Evolutionary conservation across 2,329 filamentous ascomycete genomes (phyloP).

Genomic region (Cladosporium oxysporum): DNA sequence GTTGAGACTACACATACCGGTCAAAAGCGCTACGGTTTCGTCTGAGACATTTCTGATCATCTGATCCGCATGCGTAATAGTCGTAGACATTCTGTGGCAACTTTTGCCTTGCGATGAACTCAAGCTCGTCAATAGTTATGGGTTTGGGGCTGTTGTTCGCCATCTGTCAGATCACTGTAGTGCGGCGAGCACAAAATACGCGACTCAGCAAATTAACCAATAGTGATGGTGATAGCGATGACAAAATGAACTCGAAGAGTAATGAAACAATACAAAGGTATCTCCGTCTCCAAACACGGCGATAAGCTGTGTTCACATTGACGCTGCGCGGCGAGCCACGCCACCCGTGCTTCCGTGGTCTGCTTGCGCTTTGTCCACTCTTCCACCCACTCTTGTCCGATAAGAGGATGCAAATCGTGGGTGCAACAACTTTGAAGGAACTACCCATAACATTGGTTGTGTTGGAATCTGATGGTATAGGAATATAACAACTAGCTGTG

Average conservation of each 20-base stretch:
- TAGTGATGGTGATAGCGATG: neutral
- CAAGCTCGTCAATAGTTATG: slow-evolving; percentile 14
- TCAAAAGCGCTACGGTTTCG: slow-evolving; percentile 7
- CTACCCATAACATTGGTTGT: neutral
- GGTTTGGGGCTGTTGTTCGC: neutral
- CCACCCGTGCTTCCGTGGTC: neutral
- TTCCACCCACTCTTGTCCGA: slow-evolving; percentile 3
- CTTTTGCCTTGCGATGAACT: slow-evolving; percentile 9
- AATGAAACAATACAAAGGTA: neutral
- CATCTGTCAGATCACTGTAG: neutral
- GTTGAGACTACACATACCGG: neutral
- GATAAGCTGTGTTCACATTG: neutral
- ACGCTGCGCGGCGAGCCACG: neutral
- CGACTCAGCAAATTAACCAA: too few species aligned
- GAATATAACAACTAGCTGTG: neutral
- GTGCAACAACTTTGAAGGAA: neutral
- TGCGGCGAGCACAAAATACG: neutral
- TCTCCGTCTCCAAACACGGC: neutral
- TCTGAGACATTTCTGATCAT: slow-evolving; percentile 9
- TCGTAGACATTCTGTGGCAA: slow-evolving; percentile 18
- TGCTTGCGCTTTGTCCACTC: neutral
- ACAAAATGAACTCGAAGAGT: neutral
- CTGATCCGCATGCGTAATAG: slow-evolving; percentile 19
- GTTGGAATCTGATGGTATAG: neutral
- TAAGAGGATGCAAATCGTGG: neutral